Conservation (phyloP, 164 flowering plant genomes). For the Taxillus chinensis region DNA sequence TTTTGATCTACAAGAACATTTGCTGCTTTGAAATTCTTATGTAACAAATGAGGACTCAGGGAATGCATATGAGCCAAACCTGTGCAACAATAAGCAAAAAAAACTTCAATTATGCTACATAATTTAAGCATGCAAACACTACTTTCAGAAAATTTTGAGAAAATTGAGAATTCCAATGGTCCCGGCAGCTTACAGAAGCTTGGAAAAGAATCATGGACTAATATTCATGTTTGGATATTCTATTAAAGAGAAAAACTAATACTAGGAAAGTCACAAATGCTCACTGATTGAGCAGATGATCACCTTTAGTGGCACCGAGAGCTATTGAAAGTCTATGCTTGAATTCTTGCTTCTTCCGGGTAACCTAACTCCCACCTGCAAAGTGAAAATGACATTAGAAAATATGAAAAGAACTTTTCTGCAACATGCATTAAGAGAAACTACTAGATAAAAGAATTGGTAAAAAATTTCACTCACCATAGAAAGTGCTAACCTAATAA, state of each 20-base stretch:
- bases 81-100: slow-evolving; percentile 18
- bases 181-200: slow-evolving; percentile 8
- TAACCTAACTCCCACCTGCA: slow-evolving; percentile 51
- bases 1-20: slow-evolving; percentile 93
- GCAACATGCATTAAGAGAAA: not conserved
- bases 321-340: slow-evolving; percentile 74
- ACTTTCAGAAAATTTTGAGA: not conserved
- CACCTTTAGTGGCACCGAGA: slow-evolving; percentile 97
- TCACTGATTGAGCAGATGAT: slow-evolving; percentile 84
- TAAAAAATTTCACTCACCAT: slow-evolving; percentile 79
- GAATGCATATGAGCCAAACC: slow-evolving; percentile 85
- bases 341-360: slow-evolving; percentile 71
- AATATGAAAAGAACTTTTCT: not conserved
- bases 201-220: slow-evolving; percentile 12
- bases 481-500: slow-evolving; percentile 78
- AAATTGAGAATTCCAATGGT: not conserved
- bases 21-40: slow-evolving; percentile 77
- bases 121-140: slow-evolving; percentile 5
- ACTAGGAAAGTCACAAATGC: slow-evolving; percentile 70
- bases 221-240: slow-evolving; percentile 12
- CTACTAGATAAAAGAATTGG: not conserved
- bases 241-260: slow-evolving; percentile 29
- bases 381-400: slow-evolving; percentile 3
- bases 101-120: slow-evolving; percentile 5
- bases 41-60: slow-evolving; percentile 67